Conservation (phyloP, 116 monocot species). For the Papilionanthe hybrid region DNA sequence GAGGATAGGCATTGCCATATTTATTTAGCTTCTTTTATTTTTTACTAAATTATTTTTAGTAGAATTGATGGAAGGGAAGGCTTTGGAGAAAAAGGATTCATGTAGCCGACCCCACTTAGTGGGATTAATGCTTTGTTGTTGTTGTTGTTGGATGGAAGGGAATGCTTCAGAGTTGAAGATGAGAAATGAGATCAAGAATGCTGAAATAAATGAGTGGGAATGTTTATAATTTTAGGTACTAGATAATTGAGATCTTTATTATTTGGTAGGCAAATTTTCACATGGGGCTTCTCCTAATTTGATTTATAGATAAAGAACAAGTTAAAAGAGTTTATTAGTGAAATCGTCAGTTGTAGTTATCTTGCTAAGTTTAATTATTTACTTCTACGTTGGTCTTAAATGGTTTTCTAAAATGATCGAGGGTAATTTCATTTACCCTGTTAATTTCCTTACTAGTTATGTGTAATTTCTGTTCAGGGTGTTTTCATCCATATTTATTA, state of each 20-base stretch:
- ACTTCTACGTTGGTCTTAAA: background rate
- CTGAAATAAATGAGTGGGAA: background rate
- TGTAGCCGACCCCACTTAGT: too few species aligned
- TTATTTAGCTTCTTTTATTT: too few species aligned
- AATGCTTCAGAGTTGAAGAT: too few species aligned
- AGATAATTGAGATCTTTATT: background rate
- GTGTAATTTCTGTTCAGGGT: too few species aligned
- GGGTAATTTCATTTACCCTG: background rate
- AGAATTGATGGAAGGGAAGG: too few species aligned
- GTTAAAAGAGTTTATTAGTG: background rate
- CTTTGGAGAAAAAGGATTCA: too few species aligned
- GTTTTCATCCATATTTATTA: too few species aligned
- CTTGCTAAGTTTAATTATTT: background rate
- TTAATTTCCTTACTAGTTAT: background rate
- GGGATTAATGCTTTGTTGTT: too few species aligned
- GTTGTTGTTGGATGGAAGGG: too few species aligned
- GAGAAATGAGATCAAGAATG: background rate
- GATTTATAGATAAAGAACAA: background rate
- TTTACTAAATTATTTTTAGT: too few species aligned
- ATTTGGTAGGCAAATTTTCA: background rate
- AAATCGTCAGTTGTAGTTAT: background rate
- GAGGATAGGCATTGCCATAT: too few species aligned
- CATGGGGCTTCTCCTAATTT: background rate
- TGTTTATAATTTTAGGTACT: background rate
- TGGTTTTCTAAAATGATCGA: background rate